These are phyloP conservation scores for Aristolochia contorta DNA, from an alignment of 164 flowering plant genomes.

Conservation along the genomic window DNA sequence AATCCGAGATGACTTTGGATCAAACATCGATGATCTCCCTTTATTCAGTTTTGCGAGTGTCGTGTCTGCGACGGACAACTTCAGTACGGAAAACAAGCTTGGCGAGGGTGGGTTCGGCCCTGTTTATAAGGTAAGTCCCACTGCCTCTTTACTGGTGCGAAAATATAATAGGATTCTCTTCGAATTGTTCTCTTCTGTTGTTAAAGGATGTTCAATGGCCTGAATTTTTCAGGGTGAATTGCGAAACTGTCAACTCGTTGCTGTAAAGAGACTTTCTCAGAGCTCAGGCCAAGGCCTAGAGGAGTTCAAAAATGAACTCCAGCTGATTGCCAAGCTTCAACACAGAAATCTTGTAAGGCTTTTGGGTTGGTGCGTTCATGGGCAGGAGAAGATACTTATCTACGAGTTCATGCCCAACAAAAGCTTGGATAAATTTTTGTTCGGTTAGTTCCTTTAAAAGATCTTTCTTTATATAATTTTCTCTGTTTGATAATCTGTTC, in stretches of 20 bases:
- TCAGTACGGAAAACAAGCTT: not conserved
- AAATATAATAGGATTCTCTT: no score
- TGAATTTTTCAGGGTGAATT: not conserved
- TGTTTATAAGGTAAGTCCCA: conserved; percentile 1
- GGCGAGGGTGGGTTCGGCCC: conserved; percentile 7
- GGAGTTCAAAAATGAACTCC: conserved; percentile 5
- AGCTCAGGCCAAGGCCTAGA: conserved; percentile 7
- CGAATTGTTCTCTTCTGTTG: not conserved
- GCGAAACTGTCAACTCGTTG: not conserved
- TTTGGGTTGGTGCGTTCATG: conserved; percentile 57
- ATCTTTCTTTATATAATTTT: not conserved
- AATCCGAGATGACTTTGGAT: not conserved
- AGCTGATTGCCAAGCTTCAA: conserved; percentile 28
- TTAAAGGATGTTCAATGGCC: not conserved
- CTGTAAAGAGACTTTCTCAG: conserved; percentile 2
- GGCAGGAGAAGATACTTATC: conserved; percentile 57
- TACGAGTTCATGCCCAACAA: conserved; percentile 75
- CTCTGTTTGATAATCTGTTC: not conserved
- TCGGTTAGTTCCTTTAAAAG: conserved; percentile 19
- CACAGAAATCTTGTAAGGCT: conserved; percentile 71
- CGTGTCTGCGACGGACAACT: not conserved
- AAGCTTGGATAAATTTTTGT: conserved; percentile 59
- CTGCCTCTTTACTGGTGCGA: not conserved
- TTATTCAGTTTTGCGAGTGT: not conserved
- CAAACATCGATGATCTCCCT: not conserved